phyloP scores from a whole-genome alignment of 2,329 filamentous ascomycete species.

The Capronia epimyces region DNA sequence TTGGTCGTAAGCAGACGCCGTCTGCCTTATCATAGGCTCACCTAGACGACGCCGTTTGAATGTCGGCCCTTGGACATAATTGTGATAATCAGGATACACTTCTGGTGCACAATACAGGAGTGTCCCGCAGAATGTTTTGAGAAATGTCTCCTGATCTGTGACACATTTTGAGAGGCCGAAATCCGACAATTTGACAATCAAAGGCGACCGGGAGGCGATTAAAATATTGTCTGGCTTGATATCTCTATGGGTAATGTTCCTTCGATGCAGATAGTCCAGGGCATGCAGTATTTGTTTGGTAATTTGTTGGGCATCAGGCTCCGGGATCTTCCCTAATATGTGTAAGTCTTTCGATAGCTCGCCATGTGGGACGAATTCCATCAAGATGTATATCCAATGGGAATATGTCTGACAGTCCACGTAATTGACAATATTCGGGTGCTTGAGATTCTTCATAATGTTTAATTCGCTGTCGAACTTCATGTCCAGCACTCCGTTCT shows the following conservation, averaged over 20 bases:
- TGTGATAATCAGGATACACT: constrained; percentile 78
- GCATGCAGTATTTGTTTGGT: constrained; percentile 67
- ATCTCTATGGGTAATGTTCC: constrained; percentile 94
- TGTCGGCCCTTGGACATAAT: constrained; percentile 43
- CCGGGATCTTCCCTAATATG: constrained; percentile 57
- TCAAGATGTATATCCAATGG: constrained; percentile 84
- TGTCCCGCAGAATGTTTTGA: constrained; percentile 95
- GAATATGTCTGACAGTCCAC: constrained; percentile 81
- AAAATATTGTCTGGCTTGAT: constrained; percentile 98
- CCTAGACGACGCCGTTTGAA: constrained; percentile 56
- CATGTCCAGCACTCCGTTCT: constrained; percentile 80
- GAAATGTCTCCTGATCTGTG: constrained; percentile 80
- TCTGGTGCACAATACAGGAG: constrained; percentile 94
- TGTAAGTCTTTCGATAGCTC: constrained; percentile 72
- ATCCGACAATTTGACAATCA: constrained; percentile 86
- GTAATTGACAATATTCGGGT: constrained; percentile 87
- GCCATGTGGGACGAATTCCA: constrained; percentile 82
- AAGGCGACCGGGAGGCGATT: constrained; percentile 65
- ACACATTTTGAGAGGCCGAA: constrained; percentile 96
- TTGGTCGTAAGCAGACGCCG: constrained; percentile 66
- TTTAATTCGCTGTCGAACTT: constrained; percentile 96
- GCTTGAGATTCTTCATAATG: constrained; percentile 81
- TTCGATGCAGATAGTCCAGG: constrained; percentile 76
- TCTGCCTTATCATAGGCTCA: constrained; percentile 42
- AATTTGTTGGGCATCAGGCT: constrained; percentile 65